Base-by-base conservation (phyloP, 2,329 filamentous ascomycete species). In the Hirsutella rhossiliensis region DNA sequence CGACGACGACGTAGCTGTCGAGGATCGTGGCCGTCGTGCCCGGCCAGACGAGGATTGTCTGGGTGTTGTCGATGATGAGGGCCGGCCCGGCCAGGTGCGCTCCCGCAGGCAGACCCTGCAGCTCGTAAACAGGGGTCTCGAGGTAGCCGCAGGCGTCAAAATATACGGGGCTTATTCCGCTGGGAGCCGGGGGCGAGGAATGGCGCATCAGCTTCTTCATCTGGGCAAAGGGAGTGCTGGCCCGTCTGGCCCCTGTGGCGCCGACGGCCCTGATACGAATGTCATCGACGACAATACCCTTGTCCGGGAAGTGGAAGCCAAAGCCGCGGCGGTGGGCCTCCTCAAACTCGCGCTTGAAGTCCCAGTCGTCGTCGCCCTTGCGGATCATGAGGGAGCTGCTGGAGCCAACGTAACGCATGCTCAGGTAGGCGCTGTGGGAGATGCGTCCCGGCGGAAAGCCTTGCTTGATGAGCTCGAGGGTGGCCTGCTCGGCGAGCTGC, bases 311-410 rank as follows among this genome's bases (percentile, higher is more conserved):
- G 2, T 78, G 82, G 57, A 87, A 87, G 1, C 82, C 82, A 54
- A 87, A 87, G 53, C 86, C 82, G 52, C 84, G 80, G 50, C 83
- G 73, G 55, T 87, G 83, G 47, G 84, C 78, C 51, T 77, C 75
- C 41, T 51, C 51, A 40, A 53, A 53, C 43, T 46, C 50, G 4
- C 46, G 45, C 38, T 45, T 45, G 17, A 53, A 53, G 23, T 56
- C 43, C 54, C 54, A 54, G 34, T 17, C 34, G 42, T 54, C 53
- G 2, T 46, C 46, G 1, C 52, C 55, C 47, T 54, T 51, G 43
- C 59, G 44, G 11, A 61, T 59, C 60, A 62, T 63, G 30, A 70
- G 53, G 2, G 60, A 60, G 13, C 65, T 69, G 41, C 64, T 65
- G 2, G 64, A 64, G 11, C 67, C 67, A 1, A 59, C 57, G 34